Evolutionary conservation across 208 protist genomes (phyloP), one percentile per base, ranked within the genome.

Genomic region (Herpetomonas samuelpessoai): DNA sequence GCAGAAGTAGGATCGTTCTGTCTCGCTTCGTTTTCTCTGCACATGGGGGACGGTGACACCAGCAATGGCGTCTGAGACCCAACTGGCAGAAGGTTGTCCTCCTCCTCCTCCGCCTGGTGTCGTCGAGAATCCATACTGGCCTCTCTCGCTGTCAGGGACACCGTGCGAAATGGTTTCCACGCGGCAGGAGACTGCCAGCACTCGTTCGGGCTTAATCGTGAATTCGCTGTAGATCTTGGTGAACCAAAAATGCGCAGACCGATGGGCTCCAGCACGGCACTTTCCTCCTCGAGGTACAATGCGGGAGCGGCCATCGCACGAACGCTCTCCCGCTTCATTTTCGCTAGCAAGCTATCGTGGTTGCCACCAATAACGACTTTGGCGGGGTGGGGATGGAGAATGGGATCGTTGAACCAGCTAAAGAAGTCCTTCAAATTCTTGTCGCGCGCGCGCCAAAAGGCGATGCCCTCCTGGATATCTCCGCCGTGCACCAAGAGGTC

Each of bases 361-460:
- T 97, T 97, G 18, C 92, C 92, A 0, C 65, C 87, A 29, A 97
- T 91, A 39, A 93, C 44, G 18, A 97, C 56, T 65, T 97, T 97
- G 27, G 89, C 77, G 1, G 68, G 48, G 57, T 95, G 86, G 10
- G 92, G 88, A 29, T 87, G 89, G 6, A 72, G 48, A 27, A 38
- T 41, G 4, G 35, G 38, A 29, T 58, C 65, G 18, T 62, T 74
- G 51, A 97, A 51, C 77, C 82, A 97, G 4, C 28, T 51, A 29
- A 76, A 67, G 57, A 97, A 93, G 58, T 87, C 71, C 10, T 35
- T 29, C 3, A 88, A 27, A 45, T 64, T 62, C 24, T 61, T 28
- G 1, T 62, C 45, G n/a, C 48, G 35, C 16, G 62, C 57, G 1
- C 59, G 55, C 19, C 38, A 51, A 27, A 71, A 57, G 1, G 57